These are phyloP conservation scores for Suillus hirtellus DNA, from an alignment of 768 basidiomycete species.

Conservation along the genomic window DNA sequence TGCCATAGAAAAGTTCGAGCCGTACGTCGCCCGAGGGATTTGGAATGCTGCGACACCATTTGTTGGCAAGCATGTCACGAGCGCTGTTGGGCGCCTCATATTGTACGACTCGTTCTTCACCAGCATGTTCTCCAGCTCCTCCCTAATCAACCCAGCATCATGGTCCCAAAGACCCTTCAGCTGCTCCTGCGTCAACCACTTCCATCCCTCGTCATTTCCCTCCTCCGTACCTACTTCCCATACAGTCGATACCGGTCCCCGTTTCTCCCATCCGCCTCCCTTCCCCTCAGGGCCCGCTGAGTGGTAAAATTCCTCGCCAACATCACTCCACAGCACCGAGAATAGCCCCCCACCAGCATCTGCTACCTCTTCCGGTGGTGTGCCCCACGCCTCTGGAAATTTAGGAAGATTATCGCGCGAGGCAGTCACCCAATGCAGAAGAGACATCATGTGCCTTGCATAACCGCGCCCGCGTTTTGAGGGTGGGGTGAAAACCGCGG, in stretches of 20 bases:
- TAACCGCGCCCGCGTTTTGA: constrained; percentile 55
- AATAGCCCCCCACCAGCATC: constrained; percentile 43
- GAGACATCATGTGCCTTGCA: constrained; percentile 62
- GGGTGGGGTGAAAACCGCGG: constrained; percentile 56
- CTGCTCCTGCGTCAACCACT: constrained; percentile 38
- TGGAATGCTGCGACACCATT: constrained; percentile 49
- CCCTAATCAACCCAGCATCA: constrained; percentile 41
- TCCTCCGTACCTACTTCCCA: constrained; percentile 35
- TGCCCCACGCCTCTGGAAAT: constrained; percentile 46
- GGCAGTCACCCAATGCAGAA: constrained; percentile 58
- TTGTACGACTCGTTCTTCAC: constrained; percentile 12
- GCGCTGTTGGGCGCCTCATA: constrained; percentile 17
- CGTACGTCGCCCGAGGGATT: constrained; percentile 33
- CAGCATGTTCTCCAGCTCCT: constrained; percentile 25
- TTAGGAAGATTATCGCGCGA: constrained; percentile 30
- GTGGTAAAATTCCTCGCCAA: constrained; percentile 49
- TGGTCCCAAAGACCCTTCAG: constrained; percentile 39
- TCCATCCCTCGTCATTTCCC: constrained; percentile 14
- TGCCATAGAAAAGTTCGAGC: constrained; percentile 15
- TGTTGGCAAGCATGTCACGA: constrained; percentile 44
- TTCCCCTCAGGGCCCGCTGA: constrained; percentile 37
- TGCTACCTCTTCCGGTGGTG: constrained; percentile 38
- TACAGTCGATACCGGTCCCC: constrained; percentile 37
- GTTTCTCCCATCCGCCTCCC: constrained; percentile 46
- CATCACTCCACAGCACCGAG: constrained; percentile 58